phyloP scores from a whole-genome alignment of 495 filamentous ascomycete genomes.

The Melanomma pulvis-pyrius region DNA sequence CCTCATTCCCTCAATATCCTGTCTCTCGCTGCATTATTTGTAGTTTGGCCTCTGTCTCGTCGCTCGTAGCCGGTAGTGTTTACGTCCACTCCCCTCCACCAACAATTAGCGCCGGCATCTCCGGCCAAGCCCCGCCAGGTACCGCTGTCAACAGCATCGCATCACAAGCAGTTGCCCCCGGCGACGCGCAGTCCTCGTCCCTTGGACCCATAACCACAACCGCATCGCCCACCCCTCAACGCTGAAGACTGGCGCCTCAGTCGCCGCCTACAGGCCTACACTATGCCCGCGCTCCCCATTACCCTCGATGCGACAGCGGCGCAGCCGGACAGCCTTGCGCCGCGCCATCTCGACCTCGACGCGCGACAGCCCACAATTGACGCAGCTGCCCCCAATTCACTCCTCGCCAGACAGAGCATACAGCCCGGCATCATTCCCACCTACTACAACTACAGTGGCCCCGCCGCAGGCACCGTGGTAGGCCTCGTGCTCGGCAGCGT shows the following conservation, averaged over 20 bases:
- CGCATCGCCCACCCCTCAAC: background rate
- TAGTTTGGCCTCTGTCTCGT: background rate
- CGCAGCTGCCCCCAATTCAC: background rate
- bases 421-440: conserved; percentile 34
- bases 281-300: conserved; percentile 22
- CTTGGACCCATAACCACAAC: conserved; percentile 1
- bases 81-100: background rate
- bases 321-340: conserved; percentile 8
- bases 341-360: conserved; percentile 11
- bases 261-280: conserved; percentile 4
- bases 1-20: background rate
- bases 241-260: background rate
- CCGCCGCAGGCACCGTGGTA: conserved; percentile 70
- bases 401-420: background rate
- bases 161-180: background rate
- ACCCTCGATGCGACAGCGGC: background rate
- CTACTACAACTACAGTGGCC: conserved; percentile 49
- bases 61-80: background rate
- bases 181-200: conserved; percentile 10
- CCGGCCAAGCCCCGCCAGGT: conserved; percentile 10
- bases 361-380: conserved; percentile 9
- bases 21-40: background rate
- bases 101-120: conserved; percentile 1
- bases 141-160: background rate
- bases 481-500: conserved; percentile 83